Base-by-base conservation (phyloP, 2,329 filamentous ascomycete genomes). In the Cladophialophora exuberans region DNA sequence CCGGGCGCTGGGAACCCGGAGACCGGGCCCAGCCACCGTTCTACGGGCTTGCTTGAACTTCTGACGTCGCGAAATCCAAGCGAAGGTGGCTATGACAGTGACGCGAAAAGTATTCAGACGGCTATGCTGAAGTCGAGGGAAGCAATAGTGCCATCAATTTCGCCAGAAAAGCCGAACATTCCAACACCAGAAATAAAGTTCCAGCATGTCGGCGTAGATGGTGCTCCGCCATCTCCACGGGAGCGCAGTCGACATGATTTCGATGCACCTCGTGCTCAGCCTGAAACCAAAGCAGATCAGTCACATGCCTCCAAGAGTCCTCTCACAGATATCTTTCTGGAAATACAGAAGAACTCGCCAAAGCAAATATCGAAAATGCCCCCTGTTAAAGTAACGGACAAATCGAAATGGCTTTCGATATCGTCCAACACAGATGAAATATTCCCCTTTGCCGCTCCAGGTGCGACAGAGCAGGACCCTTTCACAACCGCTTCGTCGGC, bases 51-150 rank as follows among this genome's bases (percentile, higher is more conserved):
- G 31, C 54, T 58, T 15, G 62, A 63, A 18, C 52, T 65, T 15
- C 53, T 65, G 17, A 59, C 55, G 47, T 62, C 60, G 4, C 45
- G 62, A 15, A 56, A 45, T 23, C 54, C 47, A 11, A 65, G 61
- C 35, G 55, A 60, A 41, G 59, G 59, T 6, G 62, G 58, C 2
- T 65, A 65, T 53, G 63, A 65, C 42, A 64, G 63, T 42, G 63
- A 65, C 43, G 63, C 63, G 22, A 62, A 56, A 50, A 62, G 59
- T 26, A 64, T 65, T 23, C 52, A 57, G 25, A 63, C 53, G 9
- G 53, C 59, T n/a, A 31, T 54, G 22, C 46, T 63, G 11, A 54
- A 55, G 26, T 52, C 44, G 25, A 51, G 45, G 23, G 54, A 62
- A n/a, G 56, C 46, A 3, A 56, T 57, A 15, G 38, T 56, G 25